Evolutionary conservation across 805 yeast genomes (phyloP).

Genomic region (Monosporozyma siamensis): DNA sequence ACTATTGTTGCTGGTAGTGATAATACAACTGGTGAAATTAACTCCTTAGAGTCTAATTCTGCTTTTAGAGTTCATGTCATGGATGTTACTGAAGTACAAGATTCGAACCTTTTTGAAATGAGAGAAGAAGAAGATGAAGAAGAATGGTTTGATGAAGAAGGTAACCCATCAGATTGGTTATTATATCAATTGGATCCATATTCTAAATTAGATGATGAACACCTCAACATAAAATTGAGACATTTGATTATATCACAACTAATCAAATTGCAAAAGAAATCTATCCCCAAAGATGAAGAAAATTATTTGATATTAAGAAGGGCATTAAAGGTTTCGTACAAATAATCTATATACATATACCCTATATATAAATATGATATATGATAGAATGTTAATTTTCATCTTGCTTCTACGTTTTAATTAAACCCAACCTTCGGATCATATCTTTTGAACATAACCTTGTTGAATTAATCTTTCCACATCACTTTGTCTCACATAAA

Average conservation of each 20-base stretch:
- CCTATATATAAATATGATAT: no score
- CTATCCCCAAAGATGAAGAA: neutral
- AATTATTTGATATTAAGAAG: neutral
- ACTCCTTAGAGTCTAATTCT: neutral
- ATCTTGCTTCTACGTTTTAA: no score
- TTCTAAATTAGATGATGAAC: neutral
- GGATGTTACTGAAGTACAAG: neutral
- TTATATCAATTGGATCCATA: constrained; percentile 2
- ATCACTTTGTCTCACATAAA: constrained; percentile 87
- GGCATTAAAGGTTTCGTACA: neutral
- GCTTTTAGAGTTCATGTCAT: neutral
- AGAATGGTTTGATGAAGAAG: constrained; percentile 34
- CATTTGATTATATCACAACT: neutral
- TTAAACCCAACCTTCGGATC: no score
- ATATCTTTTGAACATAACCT: constrained; percentile 76
- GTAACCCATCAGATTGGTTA: neutral
- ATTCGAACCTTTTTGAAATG: neutral
- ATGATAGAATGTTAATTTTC: no score
- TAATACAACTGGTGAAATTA: constrained; percentile 10
- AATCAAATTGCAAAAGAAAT: neutral
- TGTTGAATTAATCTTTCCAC: constrained; percentile 92
- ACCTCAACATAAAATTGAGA: neutral
- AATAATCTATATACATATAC: no score
- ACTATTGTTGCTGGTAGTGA: constrained; percentile 10
- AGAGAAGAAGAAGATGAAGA: constrained; percentile 5